These are phyloP conservation scores for Colletotrichum viniferum DNA, from an alignment of 2,329 filamentous ascomycete genomes.

Conservation along the genomic window DNA sequence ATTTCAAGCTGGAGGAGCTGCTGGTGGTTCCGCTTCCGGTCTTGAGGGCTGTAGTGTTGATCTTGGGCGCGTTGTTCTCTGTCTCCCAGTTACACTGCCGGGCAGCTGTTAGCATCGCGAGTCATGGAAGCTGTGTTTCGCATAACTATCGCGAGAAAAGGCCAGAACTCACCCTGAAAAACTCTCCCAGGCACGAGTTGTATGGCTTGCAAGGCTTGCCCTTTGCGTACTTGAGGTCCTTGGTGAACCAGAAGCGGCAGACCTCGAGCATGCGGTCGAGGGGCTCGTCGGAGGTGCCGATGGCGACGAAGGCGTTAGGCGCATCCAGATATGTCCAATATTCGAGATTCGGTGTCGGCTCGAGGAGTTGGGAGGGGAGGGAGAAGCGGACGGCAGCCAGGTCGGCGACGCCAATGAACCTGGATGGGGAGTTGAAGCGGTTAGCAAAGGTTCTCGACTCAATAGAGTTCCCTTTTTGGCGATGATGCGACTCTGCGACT, in stretches of 20 bases:
- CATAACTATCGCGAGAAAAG: background rate
- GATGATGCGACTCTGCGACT: background rate
- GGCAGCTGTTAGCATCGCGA: background rate
- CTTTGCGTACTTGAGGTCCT: slow-evolving; percentile 98
- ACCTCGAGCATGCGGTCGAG: slow-evolving; percentile 95
- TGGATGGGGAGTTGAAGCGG: slow-evolving; percentile 37
- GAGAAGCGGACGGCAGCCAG: slow-evolving; percentile 97
- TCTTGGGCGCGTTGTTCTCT: slow-evolving; percentile 74
- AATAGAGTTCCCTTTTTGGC: background rate
- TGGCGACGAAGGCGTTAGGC: slow-evolving; percentile 83
- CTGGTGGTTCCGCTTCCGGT: slow-evolving; percentile 41
- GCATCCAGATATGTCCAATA: slow-evolving; percentile 99
- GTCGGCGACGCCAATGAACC: slow-evolving; percentile 95
- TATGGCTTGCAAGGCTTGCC: slow-evolving; percentile 99
- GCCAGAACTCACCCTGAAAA: slow-evolving; percentile 76
- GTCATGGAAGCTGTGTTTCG: background rate
- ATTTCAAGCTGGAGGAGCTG: slow-evolving; percentile 53
- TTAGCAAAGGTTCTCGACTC: background rate
- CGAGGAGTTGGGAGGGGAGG: slow-evolving; percentile 90
- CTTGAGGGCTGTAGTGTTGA: slow-evolving; percentile 54
- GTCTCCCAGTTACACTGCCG: slow-evolving; percentile 92
- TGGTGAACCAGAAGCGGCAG: slow-evolving; percentile 97
- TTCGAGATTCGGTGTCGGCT: slow-evolving; percentile 95
- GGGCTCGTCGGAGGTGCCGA: slow-evolving; percentile 88
- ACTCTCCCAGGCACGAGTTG: slow-evolving; percentile 95